Conservation (phyloP, 805 yeast genomes). For the Pichia exigua region DNA sequence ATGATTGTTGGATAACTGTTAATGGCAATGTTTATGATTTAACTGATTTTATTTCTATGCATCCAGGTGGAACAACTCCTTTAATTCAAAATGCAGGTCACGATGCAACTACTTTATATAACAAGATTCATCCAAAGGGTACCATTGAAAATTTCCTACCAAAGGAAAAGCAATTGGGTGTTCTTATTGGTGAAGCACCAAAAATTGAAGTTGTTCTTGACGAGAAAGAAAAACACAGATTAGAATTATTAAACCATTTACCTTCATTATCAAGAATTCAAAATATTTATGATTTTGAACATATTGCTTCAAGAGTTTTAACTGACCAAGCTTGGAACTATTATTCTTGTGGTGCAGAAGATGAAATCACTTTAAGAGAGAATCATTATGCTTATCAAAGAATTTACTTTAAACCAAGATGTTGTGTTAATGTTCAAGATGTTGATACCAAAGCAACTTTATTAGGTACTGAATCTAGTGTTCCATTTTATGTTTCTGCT, state of each 20-base stretch:
- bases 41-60: conserved; percentile 40
- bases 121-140: conserved; percentile 85
- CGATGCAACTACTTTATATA: conserved; percentile 61
- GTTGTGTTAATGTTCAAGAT: conserved; percentile 68
- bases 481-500: conserved; percentile 85
- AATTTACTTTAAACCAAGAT: conserved; percentile 76
- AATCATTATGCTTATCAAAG: conserved; percentile 86
- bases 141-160: conserved; percentile 59
- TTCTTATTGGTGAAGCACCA: conserved; percentile 29
- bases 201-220: conserved; percentile 28
- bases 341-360: conserved; percentile 87
- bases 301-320: conserved; percentile 72
- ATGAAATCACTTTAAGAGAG: conserved; percentile 82
- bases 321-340: conserved; percentile 84
- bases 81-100: conserved; percentile 42
- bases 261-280: conserved; percentile 70
- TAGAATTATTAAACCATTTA: conserved; percentile 37
- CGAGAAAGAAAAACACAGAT: conserved; percentile 37
- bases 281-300: conserved; percentile 81
- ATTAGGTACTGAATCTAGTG: conserved; percentile 60
- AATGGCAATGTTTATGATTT: conserved; percentile 79
- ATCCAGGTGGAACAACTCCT: conserved; percentile 45
- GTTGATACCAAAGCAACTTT: conserved; percentile 64
- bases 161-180: conserved; percentile 54
- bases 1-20: conserved; percentile 80